Conservation (phyloP, 345 rosid species). For the Chamaenerion angustifolium region DNA sequence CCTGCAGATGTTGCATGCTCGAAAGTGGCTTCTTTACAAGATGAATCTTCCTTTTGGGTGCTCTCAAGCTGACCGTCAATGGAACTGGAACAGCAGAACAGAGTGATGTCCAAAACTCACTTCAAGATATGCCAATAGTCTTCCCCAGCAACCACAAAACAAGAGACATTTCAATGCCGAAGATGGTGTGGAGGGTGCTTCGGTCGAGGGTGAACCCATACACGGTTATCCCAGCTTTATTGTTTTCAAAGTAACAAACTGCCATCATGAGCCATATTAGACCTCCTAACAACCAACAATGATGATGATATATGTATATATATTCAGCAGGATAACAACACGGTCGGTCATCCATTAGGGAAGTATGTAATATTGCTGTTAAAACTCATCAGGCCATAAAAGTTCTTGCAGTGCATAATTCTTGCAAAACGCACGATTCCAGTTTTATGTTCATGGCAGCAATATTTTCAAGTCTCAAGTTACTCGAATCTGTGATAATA, state of each 20-base stretch:
- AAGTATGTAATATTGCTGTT: not conserved
- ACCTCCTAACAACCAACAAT: no score
- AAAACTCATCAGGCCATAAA: not conserved
- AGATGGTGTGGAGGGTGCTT: conserved; percentile 69
- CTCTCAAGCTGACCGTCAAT: no score
- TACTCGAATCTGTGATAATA: no score
- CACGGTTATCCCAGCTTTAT: conserved; percentile 73
- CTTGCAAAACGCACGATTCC: not conserved
- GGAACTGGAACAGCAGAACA: no score
- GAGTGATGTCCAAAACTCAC: not conserved
- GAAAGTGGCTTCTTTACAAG: no score
- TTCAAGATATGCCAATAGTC: conserved; percentile 58
- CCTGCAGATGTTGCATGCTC: not conserved
- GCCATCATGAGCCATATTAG: conserved; percentile 12
- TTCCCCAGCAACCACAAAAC: conserved; percentile 87
- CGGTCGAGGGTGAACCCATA: conserved; percentile 73
- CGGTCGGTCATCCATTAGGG: no score
- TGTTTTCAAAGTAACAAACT: conserved; percentile 93
- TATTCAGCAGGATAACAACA: no score
- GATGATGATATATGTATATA: no score
- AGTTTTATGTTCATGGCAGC: no score
- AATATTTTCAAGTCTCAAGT: no score
- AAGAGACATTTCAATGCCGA: conserved; percentile 72
- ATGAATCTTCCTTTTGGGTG: no score
- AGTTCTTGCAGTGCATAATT: not conserved